Conservation (phyloP, 805 yeast genomes). For the Zygosaccharomyces bisporus region DNA sequence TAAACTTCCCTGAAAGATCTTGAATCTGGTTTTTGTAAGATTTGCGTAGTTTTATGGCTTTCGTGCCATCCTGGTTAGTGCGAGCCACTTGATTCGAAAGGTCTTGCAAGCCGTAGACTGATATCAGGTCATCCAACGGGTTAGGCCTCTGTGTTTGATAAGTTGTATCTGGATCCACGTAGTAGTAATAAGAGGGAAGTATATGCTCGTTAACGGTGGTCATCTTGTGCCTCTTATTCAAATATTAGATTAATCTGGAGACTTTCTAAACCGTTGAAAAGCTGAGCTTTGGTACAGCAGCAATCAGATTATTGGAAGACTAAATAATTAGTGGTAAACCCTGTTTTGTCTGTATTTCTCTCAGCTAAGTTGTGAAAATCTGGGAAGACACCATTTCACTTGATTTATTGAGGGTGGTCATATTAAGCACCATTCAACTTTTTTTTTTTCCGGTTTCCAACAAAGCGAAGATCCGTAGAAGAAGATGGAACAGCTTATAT, state of each 20-base stretch:
- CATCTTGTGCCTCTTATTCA: too few species aligned
- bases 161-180: constrained; percentile 36
- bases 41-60: constrained; percentile 88
- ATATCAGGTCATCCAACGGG: constrained; percentile 68
- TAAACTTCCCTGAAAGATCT: constrained; percentile 79
- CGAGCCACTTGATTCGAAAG: constrained; percentile 82
- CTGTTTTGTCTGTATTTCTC: too few species aligned
- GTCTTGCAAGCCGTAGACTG: constrained; percentile 61
- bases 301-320: not conserved
- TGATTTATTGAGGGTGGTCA: too few species aligned
- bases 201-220: constrained; percentile 24
- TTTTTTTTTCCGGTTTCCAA: not conserved
- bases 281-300: not conserved
- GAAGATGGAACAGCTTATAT: not conserved
- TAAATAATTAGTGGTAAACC: too few species aligned
- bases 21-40: constrained; percentile 90
- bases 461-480: not conserved
- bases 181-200: constrained; percentile 37
- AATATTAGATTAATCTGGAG: too few species aligned
- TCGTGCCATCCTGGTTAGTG: constrained; percentile 80
- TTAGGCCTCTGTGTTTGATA: constrained; percentile 53
- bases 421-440: not conserved
- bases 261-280: not conserved
- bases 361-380: too few species aligned
- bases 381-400: too few species aligned